Conservation (phyloP, 2,329 filamentous ascomycete genomes). For the Tolypocladium amazonense region DNA sequence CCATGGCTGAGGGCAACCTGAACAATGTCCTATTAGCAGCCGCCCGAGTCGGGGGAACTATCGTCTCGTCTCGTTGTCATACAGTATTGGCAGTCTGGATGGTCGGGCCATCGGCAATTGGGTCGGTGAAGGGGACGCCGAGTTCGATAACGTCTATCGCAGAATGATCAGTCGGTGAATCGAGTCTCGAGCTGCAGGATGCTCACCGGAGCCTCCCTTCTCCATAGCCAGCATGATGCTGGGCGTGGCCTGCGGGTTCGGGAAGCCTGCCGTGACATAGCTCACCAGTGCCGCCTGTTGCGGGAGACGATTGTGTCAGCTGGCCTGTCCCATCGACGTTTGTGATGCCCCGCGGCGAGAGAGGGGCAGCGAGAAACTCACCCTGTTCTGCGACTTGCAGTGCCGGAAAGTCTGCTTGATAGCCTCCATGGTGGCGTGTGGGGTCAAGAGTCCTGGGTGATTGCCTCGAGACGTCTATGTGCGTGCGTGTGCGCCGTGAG, state of each 20-base stretch:
- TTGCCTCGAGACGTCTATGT: not conserved
- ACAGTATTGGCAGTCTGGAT: constrained; percentile 91
- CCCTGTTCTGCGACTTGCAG: constrained; percentile 49
- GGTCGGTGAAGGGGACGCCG: constrained; percentile 93
- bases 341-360: constrained; percentile 10
- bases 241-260: constrained; percentile 69
- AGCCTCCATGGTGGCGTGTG: constrained; percentile 35
- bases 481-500: not conserved
- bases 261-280: constrained; percentile 93
- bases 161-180: not conserved
- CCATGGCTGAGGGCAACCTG: constrained; percentile 72
- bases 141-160: constrained; percentile 76
- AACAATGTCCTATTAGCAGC: constrained; percentile 1
- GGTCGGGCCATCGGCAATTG: constrained; percentile 93
- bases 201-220: constrained; percentile 76
- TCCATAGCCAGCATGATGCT: constrained; percentile 83
- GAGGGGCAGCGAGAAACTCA: constrained; percentile 27
- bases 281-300: constrained; percentile 73
- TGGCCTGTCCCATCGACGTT: not conserved
- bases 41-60: not conserved
- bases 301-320: not conserved
- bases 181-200: not conserved
- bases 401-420: constrained; percentile 49
- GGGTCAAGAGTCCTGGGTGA: not conserved
- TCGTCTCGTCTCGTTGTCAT: constrained; percentile 21